Base-by-base conservation (phyloP, 1,284 basidiomycete species). In the Puccinia coronata region DNA sequence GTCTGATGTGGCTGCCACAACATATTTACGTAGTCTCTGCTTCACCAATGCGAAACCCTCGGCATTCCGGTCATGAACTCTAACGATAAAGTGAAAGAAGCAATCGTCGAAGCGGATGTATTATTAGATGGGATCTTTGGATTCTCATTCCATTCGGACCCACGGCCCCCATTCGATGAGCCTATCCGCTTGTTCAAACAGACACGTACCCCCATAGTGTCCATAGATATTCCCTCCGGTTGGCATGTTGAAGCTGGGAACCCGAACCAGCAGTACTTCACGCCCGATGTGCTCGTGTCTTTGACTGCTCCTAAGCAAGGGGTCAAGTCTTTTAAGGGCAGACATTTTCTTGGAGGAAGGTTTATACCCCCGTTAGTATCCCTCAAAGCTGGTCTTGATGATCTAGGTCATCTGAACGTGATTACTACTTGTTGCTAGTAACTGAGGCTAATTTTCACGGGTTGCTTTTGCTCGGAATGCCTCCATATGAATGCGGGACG, bases 121-220 rank as follows among this genome's bases (percentile, higher is more conserved):
- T 90, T 99, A 23, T 88, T 99, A 67, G 97, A 99, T 85, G 93
- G 95, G 12, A 93, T 99, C 82, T 99, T 99, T 84, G 96, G 97
- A 4, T 99, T 99, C 88, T 97, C 95, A 0, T 99, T 98, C 90
- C 89, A 92, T 31, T 86, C 85, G 34, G 83, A 95, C 34, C 89
- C 95, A 6, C 91, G 97, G 16, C 87, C 92, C 2, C 97, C 97
- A 0, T 99, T 98, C 87, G 91, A 94, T 84, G 85, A 87, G 0
- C 91, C 92, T 20, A 89, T 99, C 1, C 88, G 90, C 0, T 87
- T 92, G 2, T 88, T 99, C 73, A 59, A 79, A 71, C 51, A 79
- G 25, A 71, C 47, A 1, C 31, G 31, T 23, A 83, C 83, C 34
- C 85, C 85, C 23, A 83, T 86, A 55, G 83, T 86, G 18, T 85